Evolutionary conservation across 768 basidiomycete genomes (phyloP).

Genomic region (Leucosporidium creatinivorum): DNA sequence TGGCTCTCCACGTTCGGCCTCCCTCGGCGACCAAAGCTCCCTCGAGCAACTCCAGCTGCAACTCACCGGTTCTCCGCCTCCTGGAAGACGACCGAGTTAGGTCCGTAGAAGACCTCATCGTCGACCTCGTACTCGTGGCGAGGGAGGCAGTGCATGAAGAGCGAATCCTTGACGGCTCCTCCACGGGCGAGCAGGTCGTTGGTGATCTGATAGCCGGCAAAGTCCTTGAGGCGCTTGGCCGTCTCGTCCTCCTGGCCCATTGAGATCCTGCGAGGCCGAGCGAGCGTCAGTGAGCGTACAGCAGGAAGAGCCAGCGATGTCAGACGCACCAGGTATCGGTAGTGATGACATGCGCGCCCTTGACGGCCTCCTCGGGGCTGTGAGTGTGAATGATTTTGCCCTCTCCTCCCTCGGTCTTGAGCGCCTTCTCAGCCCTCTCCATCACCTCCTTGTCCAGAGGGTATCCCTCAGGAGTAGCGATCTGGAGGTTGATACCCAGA

Average conservation of each 20-base stretch:
- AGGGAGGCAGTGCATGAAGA: conserved; percentile 93
- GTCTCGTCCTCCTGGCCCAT: conserved; percentile 99
- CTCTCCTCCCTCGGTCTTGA: conserved; percentile 26
- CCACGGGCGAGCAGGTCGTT: conserved; percentile 62
- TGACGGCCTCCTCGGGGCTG: conserved; percentile 70
- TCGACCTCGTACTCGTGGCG: conserved; percentile 89
- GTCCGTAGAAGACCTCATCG: conserved; percentile 94
- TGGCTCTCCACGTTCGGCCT: background rate
- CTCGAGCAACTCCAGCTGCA: conserved; percentile 39
- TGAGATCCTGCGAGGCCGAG: conserved; percentile 64
- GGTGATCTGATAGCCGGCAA: conserved; percentile 88
- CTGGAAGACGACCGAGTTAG: conserved; percentile 81
- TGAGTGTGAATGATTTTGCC: conserved; percentile 34
- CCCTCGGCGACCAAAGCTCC: no score
- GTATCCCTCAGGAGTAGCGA: conserved; percentile 66
- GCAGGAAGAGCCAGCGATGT: no score
- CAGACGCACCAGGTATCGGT: conserved; percentile 83
- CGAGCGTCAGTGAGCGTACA: no score
- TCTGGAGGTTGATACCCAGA: conserved; percentile 73
- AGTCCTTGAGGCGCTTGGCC: conserved; percentile 72
- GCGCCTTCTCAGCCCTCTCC: conserved; percentile 61
- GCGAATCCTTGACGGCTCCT: conserved; percentile 36
- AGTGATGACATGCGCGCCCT: conserved; percentile 84
- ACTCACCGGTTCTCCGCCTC: conserved; percentile 72
- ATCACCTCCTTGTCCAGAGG: conserved; percentile 56